phyloP scores from a whole-genome alignment of 2,329 filamentous ascomycete species.

The Aspergillus bombycis region DNA sequence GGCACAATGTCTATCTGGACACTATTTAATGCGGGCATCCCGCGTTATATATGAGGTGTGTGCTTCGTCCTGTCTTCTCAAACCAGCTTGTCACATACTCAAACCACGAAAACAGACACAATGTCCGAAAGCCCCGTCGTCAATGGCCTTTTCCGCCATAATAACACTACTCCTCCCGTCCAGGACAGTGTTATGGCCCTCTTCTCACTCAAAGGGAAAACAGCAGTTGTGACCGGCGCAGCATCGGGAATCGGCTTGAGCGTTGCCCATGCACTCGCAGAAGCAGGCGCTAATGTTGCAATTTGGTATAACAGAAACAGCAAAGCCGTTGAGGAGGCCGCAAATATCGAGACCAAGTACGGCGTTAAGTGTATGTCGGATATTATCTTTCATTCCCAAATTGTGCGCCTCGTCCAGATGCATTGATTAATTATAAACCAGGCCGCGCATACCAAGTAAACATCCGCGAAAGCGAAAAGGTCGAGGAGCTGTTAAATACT shows the following conservation, averaged over 20 bases:
- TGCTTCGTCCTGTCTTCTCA: neutral
- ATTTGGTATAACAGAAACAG: constrained; percentile 1
- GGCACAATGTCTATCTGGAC: neutral
- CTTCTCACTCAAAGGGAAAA: neutral
- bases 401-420: neutral
- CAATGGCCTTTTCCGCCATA: neutral
- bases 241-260: neutral
- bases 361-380: neutral
- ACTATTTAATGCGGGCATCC: neutral
- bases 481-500: neutral
- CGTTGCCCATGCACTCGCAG: neutral
- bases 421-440: neutral
- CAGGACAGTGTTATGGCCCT: neutral
- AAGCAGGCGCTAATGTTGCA: neutral
- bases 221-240: neutral
- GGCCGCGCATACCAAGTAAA: constrained; percentile 1
- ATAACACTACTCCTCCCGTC: neutral
- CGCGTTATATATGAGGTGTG: neutral
- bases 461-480: neutral
- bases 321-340: neutral
- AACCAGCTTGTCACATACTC: neutral
- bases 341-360: neutral
- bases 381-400: neutral
- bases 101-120: neutral
- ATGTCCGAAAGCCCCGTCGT: neutral